phyloP scores from a whole-genome alignment of 805 yeast species.

The Starmerella roubikii region DNA sequence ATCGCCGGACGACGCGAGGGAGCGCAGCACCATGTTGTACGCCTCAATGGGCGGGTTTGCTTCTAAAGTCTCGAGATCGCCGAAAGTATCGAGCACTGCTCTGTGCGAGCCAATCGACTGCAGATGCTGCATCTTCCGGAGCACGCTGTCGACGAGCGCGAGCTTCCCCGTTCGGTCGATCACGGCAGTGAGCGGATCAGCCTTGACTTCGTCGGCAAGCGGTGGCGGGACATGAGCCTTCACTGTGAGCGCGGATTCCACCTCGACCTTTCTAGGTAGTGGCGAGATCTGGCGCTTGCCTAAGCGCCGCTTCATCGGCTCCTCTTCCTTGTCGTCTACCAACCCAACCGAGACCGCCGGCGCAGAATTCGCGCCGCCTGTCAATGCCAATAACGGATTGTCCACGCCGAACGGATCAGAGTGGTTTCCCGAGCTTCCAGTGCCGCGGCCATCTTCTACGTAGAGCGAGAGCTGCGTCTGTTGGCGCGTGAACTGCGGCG shows the following conservation, averaged over 20 bases:
- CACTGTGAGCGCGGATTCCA: not conserved
- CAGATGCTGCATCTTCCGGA: constrained; percentile 12
- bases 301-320: not conserved
- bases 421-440: constrained; percentile 9
- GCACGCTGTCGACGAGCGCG: constrained; percentile 2
- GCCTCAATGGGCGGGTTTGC: constrained; percentile 15
- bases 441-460: constrained; percentile 16
- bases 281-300: not conserved
- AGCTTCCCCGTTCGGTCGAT: constrained; percentile 3
- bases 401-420: constrained; percentile 11
- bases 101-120: constrained; percentile 12
- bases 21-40: constrained; percentile 19
- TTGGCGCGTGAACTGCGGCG: constrained; percentile 29
- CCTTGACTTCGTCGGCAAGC: not conserved
- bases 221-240: not conserved
- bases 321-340: constrained; percentile 11
- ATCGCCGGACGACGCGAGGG: constrained; percentile 18
- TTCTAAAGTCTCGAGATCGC: constrained; percentile 4
- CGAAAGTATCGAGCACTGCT: constrained; percentile 9
- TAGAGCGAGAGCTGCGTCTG: constrained; percentile 23
- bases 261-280: not conserved
- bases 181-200: constrained; percentile 3
- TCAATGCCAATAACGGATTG: constrained; percentile 10
- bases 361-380: constrained; percentile 10
- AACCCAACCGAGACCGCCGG: constrained; percentile 6